A percentile compares a stretch with the other conserved stretches of the same genome.
Conservation (phyloP, 1,139 yeast genomes). For the Debaryomyces subglobosus region DNA sequence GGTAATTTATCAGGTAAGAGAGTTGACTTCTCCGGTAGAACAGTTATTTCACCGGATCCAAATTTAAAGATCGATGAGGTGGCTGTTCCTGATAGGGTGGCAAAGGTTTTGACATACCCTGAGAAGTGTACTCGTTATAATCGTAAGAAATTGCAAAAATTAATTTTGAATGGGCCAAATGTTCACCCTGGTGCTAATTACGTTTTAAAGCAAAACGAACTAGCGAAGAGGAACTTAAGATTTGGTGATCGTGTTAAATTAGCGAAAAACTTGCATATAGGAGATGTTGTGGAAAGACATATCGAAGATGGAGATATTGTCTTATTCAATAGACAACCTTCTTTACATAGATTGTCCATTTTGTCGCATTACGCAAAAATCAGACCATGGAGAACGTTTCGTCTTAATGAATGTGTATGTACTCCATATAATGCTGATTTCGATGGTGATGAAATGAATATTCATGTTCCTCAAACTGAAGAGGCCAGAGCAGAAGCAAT, state of each 20-base stretch:
- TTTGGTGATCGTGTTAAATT: slow-evolving; percentile 83
- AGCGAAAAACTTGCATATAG: slow-evolving; percentile 76
- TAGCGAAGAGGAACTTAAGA: slow-evolving; percentile 82
- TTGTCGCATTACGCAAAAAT: slow-evolving; percentile 94
- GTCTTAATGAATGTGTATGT: slow-evolving; percentile 98
- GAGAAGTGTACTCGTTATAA: slow-evolving; percentile 93
- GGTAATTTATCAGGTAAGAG: slow-evolving; percentile 98
- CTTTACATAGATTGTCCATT: slow-evolving; percentile 91
- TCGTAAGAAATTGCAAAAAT: slow-evolving; percentile 68
- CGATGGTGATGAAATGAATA: slow-evolving; percentile 99
- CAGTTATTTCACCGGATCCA: slow-evolving; percentile 99
- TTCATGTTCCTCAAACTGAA: slow-evolving; percentile 98
- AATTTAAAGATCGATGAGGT: slow-evolving; percentile 93
- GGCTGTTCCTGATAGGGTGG: slow-evolving; percentile 97
- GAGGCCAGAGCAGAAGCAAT: slow-evolving; percentile 99
- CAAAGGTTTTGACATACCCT: slow-evolving; percentile 93
- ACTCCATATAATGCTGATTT: slow-evolving; percentile 99
- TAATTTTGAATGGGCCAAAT: slow-evolving; percentile 84
- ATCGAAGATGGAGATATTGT: slow-evolving; percentile 97
- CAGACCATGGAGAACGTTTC: slow-evolving; percentile 97
- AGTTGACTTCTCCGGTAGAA: slow-evolving; percentile 97
- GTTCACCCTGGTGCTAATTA: slow-evolving; percentile 97
- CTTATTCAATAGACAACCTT: slow-evolving; percentile 95
- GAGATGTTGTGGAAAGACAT: slow-evolving; percentile 97
- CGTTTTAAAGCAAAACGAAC: slow-evolving; percentile 78